These are phyloP conservation scores for Marsdenia floribunda DNA, from an alignment of 257 asterid species.

Conservation along the genomic window DNA sequence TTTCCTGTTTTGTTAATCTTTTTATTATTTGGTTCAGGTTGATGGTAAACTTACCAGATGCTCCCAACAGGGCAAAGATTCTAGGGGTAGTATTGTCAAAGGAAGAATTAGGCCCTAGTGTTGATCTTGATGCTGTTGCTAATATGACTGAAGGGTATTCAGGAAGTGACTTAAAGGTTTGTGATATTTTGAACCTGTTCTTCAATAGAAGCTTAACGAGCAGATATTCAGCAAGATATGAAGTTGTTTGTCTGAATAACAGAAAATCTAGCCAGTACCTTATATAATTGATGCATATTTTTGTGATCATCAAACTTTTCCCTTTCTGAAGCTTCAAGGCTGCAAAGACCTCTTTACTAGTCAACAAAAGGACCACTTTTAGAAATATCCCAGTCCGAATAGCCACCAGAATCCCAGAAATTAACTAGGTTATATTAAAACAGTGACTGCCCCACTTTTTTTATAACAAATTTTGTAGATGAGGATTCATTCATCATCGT, in stretches of 20 bases:
- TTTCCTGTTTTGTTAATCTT: neutral
- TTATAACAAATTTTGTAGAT: neutral
- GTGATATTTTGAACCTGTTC: neutral
- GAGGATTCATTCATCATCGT: neutral
- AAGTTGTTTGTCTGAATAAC: neutral
- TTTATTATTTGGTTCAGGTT: conserved; percentile 35
- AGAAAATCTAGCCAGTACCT: neutral
- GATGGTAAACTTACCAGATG: conserved; percentile 95
- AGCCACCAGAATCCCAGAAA: neutral
- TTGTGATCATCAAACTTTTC: neutral
- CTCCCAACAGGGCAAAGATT: conserved; percentile 83
- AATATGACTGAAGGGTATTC: conserved; percentile 89
- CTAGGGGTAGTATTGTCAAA: conserved; percentile 74
- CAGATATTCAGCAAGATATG: neutral
- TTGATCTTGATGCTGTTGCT: conserved; percentile 77
- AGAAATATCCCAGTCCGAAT: neutral
- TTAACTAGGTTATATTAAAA: neutral
- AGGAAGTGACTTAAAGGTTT: conserved; percentile 96
- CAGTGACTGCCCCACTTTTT: neutral
- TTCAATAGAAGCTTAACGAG: neutral
- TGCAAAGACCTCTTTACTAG: neutral
- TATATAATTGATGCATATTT: neutral
- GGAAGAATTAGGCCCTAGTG: conserved; percentile 75
- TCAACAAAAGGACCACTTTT: neutral
- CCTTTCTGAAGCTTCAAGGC: neutral